Evolutionary conservation across 1,284 basidiomycete species (phyloP).

Genomic region (Ceratobasidium sp.): DNA sequence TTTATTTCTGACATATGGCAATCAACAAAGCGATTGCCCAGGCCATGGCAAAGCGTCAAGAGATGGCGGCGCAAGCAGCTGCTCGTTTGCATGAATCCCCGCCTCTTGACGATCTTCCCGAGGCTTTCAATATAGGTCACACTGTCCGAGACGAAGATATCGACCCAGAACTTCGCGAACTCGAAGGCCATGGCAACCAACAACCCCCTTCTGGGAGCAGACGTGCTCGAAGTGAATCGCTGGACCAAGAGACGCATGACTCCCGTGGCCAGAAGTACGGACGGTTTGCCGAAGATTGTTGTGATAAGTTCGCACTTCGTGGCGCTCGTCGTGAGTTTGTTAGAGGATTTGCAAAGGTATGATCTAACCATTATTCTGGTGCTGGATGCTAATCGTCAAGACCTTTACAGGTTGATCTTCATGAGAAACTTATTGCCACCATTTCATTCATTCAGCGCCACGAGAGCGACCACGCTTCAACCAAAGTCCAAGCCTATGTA

Average conservation of each 20-base stretch:
- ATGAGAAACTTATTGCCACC: background rate
- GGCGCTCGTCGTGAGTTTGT: background rate
- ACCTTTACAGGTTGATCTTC: background rate
- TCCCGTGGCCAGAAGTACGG: background rate
- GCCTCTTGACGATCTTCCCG: background rate
- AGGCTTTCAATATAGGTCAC: background rate
- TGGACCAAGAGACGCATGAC: background rate
- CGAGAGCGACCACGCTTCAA: too few species aligned
- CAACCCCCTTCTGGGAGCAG: background rate
- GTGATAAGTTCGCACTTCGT: background rate
- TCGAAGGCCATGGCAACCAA: too few species aligned
- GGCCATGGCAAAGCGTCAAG: background rate
- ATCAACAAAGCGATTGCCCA: background rate
- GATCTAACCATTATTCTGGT: background rate
- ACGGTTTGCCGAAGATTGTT: background rate
- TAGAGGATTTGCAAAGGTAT: background rate
- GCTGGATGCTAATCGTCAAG: background rate
- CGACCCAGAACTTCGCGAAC: background rate
- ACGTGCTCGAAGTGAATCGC: background rate
- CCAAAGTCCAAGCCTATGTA: too few species aligned
- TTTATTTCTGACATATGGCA: background rate
- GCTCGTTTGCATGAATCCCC: background rate
- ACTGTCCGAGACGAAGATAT: background rate
- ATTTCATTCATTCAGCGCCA: background rate
- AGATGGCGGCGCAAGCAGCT: background rate